Evolutionary conservation across 108 stramenopile species (phyloP).

Genomic region (Nitzschia putrida): DNA sequence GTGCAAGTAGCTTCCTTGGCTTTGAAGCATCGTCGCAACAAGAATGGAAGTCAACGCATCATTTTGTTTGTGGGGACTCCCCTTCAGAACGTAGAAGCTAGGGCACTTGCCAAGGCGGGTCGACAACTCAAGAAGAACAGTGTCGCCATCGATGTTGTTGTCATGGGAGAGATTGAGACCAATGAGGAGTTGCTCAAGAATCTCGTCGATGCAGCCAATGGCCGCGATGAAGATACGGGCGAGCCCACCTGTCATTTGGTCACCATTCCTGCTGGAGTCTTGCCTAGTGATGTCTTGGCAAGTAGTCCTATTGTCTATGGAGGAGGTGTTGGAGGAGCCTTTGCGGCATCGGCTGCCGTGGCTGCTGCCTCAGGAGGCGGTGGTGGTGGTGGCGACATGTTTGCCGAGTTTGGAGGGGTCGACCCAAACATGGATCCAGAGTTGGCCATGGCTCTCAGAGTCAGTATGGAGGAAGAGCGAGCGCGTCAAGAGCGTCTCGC

Average conservation of each 20-base stretch:
- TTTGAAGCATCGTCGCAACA: slow-evolving; percentile 96
- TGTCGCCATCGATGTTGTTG: slow-evolving; percentile 94
- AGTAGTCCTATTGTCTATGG: slow-evolving; percentile 82
- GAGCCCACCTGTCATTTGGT: slow-evolving; percentile 90
- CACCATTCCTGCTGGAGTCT: slow-evolving; percentile 91
- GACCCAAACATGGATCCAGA: slow-evolving; percentile 99
- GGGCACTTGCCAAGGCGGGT: slow-evolving; percentile 76
- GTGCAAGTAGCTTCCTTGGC: slow-evolving; percentile 95
- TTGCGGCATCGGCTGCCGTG: slow-evolving; percentile 48
- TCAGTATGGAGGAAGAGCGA: slow-evolving; percentile 97
- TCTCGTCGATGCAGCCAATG: slow-evolving; percentile 94
- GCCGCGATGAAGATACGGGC: slow-evolving; percentile 59
- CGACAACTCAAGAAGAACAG: slow-evolving; percentile 94
- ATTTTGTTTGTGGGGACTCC: slow-evolving; percentile 92
- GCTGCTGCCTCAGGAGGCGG: slow-evolving; percentile 45
- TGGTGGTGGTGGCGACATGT: slow-evolving; percentile 70
- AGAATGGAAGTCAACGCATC: slow-evolving; percentile 96
- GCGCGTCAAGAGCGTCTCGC: slow-evolving; percentile 75
- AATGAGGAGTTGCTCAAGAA: slow-evolving; percentile 89
- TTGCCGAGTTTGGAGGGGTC: slow-evolving; percentile 91
- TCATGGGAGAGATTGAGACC: slow-evolving; percentile 88
- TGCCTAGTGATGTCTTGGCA: slow-evolving; percentile 93
- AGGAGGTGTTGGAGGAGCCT: slow-evolving; percentile 57
- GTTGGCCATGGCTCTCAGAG: slow-evolving; percentile 96
- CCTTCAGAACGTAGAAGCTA: slow-evolving; percentile 46